Base-by-base conservation (phyloP, 1,139 yeast species). In the Saccharomycopsis crataegensis region DNA sequence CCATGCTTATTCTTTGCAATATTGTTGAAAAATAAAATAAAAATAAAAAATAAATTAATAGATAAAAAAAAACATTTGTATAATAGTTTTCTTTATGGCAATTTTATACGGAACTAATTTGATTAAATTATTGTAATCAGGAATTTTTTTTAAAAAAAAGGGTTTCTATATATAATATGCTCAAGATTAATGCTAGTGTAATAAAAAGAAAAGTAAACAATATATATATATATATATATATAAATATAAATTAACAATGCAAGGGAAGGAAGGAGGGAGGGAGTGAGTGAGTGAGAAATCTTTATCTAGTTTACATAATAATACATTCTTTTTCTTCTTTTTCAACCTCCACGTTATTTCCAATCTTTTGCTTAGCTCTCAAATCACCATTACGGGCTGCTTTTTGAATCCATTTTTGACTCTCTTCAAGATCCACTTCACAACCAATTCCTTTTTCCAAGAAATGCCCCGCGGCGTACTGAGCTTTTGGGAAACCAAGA, bases 381-480 rank as follows among this genome's bases (percentile, higher is more conserved):
- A 76, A 81, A 61, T 86, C 89, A 5, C 93, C 90, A 53, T 77
- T 78, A 50, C 79, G 80, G 1, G 89, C 91, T 0, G 96, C 96
- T 60, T 73, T 76, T 48, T 74, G 73, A 64, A 84, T 87, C 96
- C 96, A 91, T 47, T 70, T 69, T 63, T 82, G 80, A 0, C 96
- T 86, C 62, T 76, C 80, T 7, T 68, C 66, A 8, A 69, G 58
- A 65, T 86, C 79, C 46, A 75, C 71, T 38, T 77, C 80, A 65
- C 96, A 84, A 2, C 99, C 99, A 60, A 89, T 81, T 1, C 98
- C 98, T 65, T 83, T 79, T 59, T 89, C 96, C 64, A 81, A 80
- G 63, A 91, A 90, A 65, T 86, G 86, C 28, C 93, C 96, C 47
- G 89, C 73, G 0, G 96, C 88, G 67, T 80, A 84, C 74, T 90